Evolutionary conservation across 306 rosid species (phyloP), one percentile per base, ranked within the genome.

Genomic region (Abrus pulchellus): DNA sequence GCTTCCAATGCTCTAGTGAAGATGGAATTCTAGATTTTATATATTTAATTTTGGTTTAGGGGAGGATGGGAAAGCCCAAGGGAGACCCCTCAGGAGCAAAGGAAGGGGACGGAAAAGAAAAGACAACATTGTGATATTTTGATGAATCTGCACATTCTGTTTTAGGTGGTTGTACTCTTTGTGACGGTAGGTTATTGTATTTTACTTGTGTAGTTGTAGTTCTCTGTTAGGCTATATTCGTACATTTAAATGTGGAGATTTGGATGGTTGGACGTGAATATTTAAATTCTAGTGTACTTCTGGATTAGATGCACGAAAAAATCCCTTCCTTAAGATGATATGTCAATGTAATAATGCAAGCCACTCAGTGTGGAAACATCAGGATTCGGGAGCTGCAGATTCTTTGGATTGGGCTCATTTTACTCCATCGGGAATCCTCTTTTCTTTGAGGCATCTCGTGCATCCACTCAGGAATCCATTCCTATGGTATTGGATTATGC

Each of bases 1-100:
- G 74, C 81, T 45, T 83, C 90, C 0, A 85, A 69, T 72, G 86
- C 90, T 4, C 85, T 76, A 20, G 92, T 89, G 71, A 88, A 82
- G 73, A 88, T 91, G 87, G 97, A 86, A 74, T 90, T 90, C 75
- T 90, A 86, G 88, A 73, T 65, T 78, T 40, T 43, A 28, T 61
- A 47, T 62, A 1, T 41, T 60, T 56, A 32, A 32, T 32, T 60
- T 34, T 62, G 27, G 20, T 33, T 62, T 33, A 61, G 67, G 20
- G 38, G 8, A 32, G 44, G 67, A 36, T 10, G 6, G 9, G 33
- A 0, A 9, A 59, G 65, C 63, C 53, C 53, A 48, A 48, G 53
- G n/a, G 12, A 10, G 6, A 52, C 27, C 20, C 8, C 27, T 8
- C 63, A 53, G 0, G 59, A 7, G 59, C 3, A 20, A 6, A 20